These are phyloP conservation scores for Chenopodium quinoa DNA, from an alignment of 148 eudicot species.

Conservation along the genomic window DNA sequence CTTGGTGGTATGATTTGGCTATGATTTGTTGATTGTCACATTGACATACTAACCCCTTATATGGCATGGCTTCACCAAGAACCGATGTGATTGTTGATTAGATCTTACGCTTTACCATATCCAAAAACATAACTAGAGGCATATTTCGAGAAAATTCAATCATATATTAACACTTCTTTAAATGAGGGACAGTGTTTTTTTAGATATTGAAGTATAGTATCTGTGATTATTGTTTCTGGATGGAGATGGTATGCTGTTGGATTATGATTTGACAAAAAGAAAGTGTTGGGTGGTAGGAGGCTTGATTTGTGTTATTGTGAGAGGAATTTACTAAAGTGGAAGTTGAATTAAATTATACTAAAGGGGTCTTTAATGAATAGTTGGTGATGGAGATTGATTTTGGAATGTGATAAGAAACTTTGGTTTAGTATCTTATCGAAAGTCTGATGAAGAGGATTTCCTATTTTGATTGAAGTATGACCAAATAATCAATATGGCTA, in stretches of 20 bases:
- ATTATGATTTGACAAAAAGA: not conserved
- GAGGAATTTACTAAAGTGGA: not conserved
- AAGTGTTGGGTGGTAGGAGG: not conserved
- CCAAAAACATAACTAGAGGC: not conserved
- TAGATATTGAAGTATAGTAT: not conserved
- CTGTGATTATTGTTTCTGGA: not conserved
- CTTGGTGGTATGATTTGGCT: not conserved
- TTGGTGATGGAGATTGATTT: not conserved
- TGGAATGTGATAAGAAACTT: not conserved
- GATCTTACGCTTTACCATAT: not conserved
- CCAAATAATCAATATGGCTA: no score
- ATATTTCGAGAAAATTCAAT: not conserved
- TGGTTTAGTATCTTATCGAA: not conserved
- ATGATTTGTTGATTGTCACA: not conserved
- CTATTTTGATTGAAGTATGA: not conserved
- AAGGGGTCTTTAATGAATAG: not conserved
- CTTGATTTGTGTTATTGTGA: not conserved
- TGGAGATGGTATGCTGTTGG: not conserved
- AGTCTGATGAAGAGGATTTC: not conserved
- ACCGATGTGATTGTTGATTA: not conserved
- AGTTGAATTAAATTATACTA: not conserved
- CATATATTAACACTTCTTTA: not conserved
- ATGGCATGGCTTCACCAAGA: not conserved
- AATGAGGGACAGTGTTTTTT: not conserved
- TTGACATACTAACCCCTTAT: not conserved